Percentiles rank a stretch among this genome's conserved stretches.
Conservation (phyloP, 1,139 yeast genomes). For the Casaregolazyma suthepensis region DNA sequence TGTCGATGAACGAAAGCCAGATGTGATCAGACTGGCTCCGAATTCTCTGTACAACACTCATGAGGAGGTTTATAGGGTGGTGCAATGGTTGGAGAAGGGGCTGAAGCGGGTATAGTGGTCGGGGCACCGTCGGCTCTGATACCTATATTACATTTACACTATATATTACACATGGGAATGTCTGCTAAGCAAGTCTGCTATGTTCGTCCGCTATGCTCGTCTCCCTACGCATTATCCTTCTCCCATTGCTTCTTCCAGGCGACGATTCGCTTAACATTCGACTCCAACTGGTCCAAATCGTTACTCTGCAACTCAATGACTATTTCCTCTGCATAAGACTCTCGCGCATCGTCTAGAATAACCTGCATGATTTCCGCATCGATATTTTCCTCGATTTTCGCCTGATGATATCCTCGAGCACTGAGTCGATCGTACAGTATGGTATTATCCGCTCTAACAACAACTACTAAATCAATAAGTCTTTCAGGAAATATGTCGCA, state of each 20-base stretch:
- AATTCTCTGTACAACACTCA: conserved; percentile 76
- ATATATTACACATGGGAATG: background rate
- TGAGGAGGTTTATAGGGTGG: conserved; percentile 50
- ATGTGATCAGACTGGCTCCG: conserved; percentile 81
- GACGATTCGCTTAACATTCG: conserved; percentile 66
- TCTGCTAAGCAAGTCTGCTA: no score
- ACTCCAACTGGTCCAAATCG: conserved; percentile 66
- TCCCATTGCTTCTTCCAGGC: conserved; percentile 75
- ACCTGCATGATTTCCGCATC: conserved; percentile 98
- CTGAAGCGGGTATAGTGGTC: conserved; percentile 21
- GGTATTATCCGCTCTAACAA: conserved; percentile 70
- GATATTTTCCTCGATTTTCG: conserved; percentile 81
- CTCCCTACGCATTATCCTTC: conserved; percentile 17
- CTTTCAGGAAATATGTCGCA: conserved; percentile 94
- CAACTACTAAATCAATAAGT: conserved; percentile 85
- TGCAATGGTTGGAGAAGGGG: conserved; percentile 41
- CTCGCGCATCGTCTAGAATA: conserved; percentile 78
- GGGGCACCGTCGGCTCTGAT: background rate
- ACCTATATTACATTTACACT: no score
- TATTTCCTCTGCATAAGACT: conserved; percentile 68
- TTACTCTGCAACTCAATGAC: conserved; percentile 77
- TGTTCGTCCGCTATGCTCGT: no score
- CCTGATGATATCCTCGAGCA: conserved; percentile 62
- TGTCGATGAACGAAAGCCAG: conserved; percentile 86
- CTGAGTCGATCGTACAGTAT: conserved; percentile 67